phyloP scores from a whole-genome alignment of 2,329 filamentous ascomycete species.

The Beauveria brongniartii region DNA sequence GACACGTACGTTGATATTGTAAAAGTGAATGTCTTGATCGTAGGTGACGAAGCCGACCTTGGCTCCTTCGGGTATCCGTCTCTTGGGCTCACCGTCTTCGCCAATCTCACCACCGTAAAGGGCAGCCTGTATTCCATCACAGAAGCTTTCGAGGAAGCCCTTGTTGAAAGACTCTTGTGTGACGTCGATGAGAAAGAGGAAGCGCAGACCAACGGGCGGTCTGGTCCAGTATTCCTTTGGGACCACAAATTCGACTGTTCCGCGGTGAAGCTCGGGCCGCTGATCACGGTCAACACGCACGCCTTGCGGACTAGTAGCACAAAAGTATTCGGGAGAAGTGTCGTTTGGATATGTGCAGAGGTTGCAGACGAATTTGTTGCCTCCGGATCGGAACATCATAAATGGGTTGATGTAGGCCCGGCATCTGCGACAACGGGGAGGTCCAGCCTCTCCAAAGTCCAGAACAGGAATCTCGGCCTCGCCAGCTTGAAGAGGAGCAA shows the following conservation, averaged over 20 bases:
- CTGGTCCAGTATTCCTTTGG: constrained; percentile 99
- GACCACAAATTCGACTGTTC: constrained; percentile 92
- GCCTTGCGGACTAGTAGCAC: constrained; percentile 79
- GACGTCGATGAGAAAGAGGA: constrained; percentile 88
- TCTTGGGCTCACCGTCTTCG: constrained; percentile 44
- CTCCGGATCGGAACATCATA: constrained; percentile 91
- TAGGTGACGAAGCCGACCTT: constrained; percentile 94
- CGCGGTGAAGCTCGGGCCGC: constrained; percentile 79
- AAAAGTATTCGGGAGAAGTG: constrained; percentile 85
- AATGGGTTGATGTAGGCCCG: constrained; percentile 98
- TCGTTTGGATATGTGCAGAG: constrained; percentile 98
- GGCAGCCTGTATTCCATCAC: constrained; percentile 76
- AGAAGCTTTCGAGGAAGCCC: constrained; percentile 83
- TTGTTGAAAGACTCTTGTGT: constrained; percentile 86
- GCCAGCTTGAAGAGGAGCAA: constrained; percentile 74
- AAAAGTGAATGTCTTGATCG: constrained; percentile 96
- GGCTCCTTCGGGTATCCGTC: constrained; percentile 63
- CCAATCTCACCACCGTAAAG: constrained; percentile 64
- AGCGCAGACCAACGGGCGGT: constrained; percentile 78
- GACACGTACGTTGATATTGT: constrained; percentile 73
- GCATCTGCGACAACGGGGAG: constrained; percentile 86
- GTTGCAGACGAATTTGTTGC: constrained; percentile 96
- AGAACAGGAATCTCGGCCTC: constrained; percentile 84
- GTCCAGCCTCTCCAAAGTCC: constrained; percentile 87
- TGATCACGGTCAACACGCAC: constrained; percentile 81